Base-by-base conservation (phyloP, 2,329 filamentous ascomycete species). In the Zymoseptoria passerinii region DNA sequence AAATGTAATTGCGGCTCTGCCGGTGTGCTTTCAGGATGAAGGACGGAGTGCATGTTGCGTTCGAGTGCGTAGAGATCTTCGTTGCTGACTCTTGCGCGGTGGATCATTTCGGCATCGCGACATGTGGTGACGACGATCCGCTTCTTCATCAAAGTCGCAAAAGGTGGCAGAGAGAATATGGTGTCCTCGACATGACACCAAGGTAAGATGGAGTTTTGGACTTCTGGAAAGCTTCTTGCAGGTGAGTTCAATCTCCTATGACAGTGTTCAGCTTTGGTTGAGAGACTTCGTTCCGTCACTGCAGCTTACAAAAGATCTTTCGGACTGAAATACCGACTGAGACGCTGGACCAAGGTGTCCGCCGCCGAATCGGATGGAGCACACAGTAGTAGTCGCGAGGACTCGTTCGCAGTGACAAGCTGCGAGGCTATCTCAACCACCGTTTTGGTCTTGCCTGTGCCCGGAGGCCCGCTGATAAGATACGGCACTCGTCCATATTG, bases 361-460 rank as follows among this genome's bases (percentile, higher is more conserved):
- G 65, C 59, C 16, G 67, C 67, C 1, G 65, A 59, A 40, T 68
- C 67, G n/a, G 66, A 68, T 3, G 67, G 67, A 9, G 66, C 66
- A 48, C 65, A 68, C 23, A 68, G 55, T 5, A 68, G 55, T 2
- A 68, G 23, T 50, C 62, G 63, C 7, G 59, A 51, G 2, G 55
- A 53, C 28, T 55, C 18, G 8, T 63, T 18, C 35, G 50, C 20
- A 0, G 28, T 35, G 16, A 66, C 40, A 0, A 68, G 53, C 54
- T 69, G 67, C 28, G 75, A 63, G 8, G 76, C 73, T 54, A 71
- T 71, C 64, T 80, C 78, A 18, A 79, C 77, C 1, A 80, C 63
- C 2, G 77, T 80, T 59, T 79, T 80, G 8, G 78, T 80, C 64
- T 81, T 80, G 0, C 78, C 78, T 6, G 78, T 80, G n/a, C 78